A percentile compares a stretch with the other conserved stretches of the same genome.
Conservation (phyloP, 768 basidiomycete species). For the Russula sp. region DNA sequence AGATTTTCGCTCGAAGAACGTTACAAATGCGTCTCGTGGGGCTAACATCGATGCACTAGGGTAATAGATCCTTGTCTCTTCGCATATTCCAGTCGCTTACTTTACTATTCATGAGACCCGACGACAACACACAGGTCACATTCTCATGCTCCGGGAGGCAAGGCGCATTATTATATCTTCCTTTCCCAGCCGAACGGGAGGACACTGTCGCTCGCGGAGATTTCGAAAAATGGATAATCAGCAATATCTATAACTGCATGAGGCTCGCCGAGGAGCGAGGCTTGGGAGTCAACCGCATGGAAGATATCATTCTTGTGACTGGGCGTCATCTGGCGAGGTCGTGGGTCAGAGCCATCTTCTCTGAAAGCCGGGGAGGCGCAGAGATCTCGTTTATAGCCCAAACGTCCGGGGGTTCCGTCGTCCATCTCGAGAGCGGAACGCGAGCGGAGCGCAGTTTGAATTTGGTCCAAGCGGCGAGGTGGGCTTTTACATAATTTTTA, state of each 20-base stretch:
- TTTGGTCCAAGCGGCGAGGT: constrained; percentile 4
- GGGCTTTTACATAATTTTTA: not conserved
- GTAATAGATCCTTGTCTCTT: not conserved
- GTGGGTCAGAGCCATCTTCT: not conserved
- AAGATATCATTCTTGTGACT: constrained; percentile 2
- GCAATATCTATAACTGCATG: not conserved
- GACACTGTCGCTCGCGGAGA: not conserved
- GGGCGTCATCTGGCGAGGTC: constrained; percentile 2
- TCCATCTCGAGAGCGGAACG: not conserved
- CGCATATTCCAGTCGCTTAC: not conserved
- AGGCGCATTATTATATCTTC: constrained; percentile 1
- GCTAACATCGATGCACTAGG: not conserved
- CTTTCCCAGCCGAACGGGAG: not conserved
- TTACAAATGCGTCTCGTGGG: not conserved
- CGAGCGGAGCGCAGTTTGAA: not conserved
- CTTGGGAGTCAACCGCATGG: constrained; percentile 1
- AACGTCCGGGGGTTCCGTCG: not conserved
- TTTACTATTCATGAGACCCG: not conserved
- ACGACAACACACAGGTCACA: not conserved
- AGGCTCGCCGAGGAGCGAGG: not conserved
- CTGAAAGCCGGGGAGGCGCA: not conserved
- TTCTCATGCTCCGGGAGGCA: not conserved
- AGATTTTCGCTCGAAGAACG: constrained; percentile 2
- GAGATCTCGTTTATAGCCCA: not conserved
- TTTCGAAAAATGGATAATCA: not conserved